These are phyloP conservation scores for Gossypioides kirkii DNA, from an alignment of 345 rosid species.

Conservation along the genomic window DNA sequence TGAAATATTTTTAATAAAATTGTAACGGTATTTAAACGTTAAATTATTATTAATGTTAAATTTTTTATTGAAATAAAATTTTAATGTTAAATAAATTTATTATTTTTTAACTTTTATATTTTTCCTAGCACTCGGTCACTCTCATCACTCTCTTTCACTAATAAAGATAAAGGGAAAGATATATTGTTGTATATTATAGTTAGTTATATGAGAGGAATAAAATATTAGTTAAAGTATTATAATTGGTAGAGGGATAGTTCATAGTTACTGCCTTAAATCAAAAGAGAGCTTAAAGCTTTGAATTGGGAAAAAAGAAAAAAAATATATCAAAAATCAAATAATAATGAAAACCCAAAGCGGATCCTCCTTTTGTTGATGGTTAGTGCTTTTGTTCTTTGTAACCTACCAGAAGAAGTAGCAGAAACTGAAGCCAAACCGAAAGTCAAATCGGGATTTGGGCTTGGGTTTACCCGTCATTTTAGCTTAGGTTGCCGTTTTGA, in stretches of 20 bases:
- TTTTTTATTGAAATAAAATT: too few relatives aligned
- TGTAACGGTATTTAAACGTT: too few relatives aligned
- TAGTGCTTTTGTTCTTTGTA: conserved; percentile 21
- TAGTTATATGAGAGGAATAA: not conserved
- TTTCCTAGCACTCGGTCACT: too few relatives aligned
- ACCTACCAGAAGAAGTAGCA: conserved; percentile 18
- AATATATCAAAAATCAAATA: not conserved
- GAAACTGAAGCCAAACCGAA: conserved; percentile 1
- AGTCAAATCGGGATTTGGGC: conserved; percentile 16
- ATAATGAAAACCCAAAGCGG: not conserved
- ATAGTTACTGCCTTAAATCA: conserved; percentile 12
- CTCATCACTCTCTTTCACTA: not conserved
- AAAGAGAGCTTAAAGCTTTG: not conserved
- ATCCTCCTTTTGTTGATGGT: conserved; percentile 32
- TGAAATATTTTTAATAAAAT: too few relatives aligned
- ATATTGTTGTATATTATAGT: too few relatives aligned
- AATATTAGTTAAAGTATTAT: not conserved
- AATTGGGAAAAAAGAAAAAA: not conserved
- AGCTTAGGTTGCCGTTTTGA: conserved; percentile 23
- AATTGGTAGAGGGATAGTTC: not conserved
- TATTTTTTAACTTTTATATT: too few relatives aligned
- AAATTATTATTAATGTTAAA: too few relatives aligned
- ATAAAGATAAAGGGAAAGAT: not conserved
- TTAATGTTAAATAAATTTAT: too few relatives aligned
- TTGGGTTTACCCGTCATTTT: conserved; percentile 16